Evolutionary conservation across 345 rosid species (phyloP).

Genomic region (Eucalyptus erythrocorys): DNA sequence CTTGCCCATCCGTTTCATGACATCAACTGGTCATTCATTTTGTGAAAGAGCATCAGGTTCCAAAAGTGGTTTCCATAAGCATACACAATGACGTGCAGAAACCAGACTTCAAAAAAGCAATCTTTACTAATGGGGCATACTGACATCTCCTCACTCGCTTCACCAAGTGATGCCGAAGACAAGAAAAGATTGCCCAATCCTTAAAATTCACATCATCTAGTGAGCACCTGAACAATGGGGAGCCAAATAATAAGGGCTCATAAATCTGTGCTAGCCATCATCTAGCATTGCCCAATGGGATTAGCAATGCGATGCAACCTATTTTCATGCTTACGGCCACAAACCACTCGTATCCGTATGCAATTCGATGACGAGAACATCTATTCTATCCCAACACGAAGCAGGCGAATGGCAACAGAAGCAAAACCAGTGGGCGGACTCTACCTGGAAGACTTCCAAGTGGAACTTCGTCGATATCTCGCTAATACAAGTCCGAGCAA

Average conservation of each 20-base stretch:
- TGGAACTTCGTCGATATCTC: slow-evolving; percentile 69
- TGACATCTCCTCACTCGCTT: not conserved
- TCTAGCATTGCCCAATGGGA: not conserved
- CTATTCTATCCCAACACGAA: not conserved
- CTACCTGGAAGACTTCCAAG: slow-evolving; percentile 90
- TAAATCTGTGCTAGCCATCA: not conserved
- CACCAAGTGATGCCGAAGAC: not conserved
- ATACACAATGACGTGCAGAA: not conserved
- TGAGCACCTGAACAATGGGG: not conserved
- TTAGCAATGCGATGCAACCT: not conserved
- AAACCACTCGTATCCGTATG: not conserved
- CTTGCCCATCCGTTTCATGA: not conserved
- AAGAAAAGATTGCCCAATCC: not conserved
- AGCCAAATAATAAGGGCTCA: not conserved
- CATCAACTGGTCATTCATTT: not conserved
- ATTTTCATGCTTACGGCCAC: not conserved
- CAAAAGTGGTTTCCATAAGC: not conserved
- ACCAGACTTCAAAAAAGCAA: not conserved
- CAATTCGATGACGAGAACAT: not conserved
- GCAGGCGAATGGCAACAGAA: not conserved
- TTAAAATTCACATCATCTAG: not conserved
- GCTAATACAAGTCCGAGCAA: slow-evolving; percentile 66
- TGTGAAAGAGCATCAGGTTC: not conserved
- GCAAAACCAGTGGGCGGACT: not conserved
- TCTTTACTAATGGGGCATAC: not conserved